Evolutionary conservation across 495 filamentous ascomycete species (phyloP), one percentile per base, ranked within the genome.

Genomic region (Podospora pseudocomata): DNA sequence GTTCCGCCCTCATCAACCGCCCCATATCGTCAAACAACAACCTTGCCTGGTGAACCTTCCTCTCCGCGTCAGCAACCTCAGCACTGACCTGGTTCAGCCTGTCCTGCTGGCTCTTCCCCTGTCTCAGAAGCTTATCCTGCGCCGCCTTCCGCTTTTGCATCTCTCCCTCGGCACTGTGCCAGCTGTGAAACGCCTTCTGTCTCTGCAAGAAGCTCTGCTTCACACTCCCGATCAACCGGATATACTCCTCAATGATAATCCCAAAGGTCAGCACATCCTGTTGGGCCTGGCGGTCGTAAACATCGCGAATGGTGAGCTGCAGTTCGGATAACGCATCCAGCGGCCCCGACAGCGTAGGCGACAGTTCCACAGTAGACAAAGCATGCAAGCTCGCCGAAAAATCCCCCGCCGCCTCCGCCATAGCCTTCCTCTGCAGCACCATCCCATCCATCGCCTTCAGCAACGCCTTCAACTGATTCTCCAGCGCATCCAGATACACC

Each of bases 11-110:
- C 93, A 99, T 94, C 76, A 97, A 81, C 28, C 92, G 85, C 15
- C 95, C 95, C 95, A 99, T 97, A 76, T 99, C 96, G 69, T 99
- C 95, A 76, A 99, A 99, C 65, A 97, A 78, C 66, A 99, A 76
- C 62, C 93, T 84, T 2, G 92, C 89, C 73, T 95, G 91, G 77
- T 99, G 92, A n/a, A 96, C 91, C 76, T 91, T 94, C 67, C 92
- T 84, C 82, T 98, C 95, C 19, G 93, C 92, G 77, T 99, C 95
- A 5, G 86, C 87, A 4, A 98, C 95, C 78, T 98, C 96, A 59
- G 93, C 95, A 64, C 89, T 88, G 69, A 93, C 84, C 80, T 98
- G 94, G 76, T 90, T 95, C 56, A 99, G 82, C 19, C 94, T 88
- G 80, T 99, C 95, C 80, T 97, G 94, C 79, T 99, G 95, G 11